Percentiles rank a stretch among this genome's conserved stretches.
These are phyloP conservation scores for Rhodotorula sp. DNA, from an alignment of 1,284 basidiomycete genomes.

Conservation along the genomic window DNA sequence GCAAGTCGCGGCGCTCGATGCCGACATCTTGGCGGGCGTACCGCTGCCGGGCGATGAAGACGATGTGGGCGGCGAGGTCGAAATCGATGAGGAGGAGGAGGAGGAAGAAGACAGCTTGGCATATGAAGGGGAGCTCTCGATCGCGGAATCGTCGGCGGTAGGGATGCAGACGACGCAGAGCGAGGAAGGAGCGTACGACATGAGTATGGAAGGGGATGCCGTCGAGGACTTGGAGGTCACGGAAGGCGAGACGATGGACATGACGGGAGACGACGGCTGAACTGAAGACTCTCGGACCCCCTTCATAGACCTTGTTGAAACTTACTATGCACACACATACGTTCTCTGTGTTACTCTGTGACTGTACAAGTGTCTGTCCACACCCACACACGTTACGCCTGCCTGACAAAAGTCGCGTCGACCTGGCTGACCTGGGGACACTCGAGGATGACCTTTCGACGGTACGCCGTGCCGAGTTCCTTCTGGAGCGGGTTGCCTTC, in stretches of 20 bases:
- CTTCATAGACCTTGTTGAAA: too few species aligned
- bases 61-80: not conserved
- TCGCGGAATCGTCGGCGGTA: not conserved
- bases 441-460: constrained; percentile 84
- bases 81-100: not conserved
- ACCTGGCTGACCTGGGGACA: constrained; percentile 89
- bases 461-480: constrained; percentile 73
- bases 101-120: not conserved
- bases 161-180: constrained; percentile 2
- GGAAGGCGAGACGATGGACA: constrained; percentile 38
- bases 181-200: constrained; percentile 7
- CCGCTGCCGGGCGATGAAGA: not conserved
- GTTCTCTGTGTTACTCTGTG: too few species aligned
- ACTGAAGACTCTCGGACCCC: too few species aligned
- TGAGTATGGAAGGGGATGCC: constrained; percentile 2
- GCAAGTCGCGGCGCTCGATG: constrained; percentile 41
- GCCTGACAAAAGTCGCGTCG: constrained; percentile 61
- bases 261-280: constrained; percentile 17
- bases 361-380: too few species aligned
- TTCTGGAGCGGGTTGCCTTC: constrained; percentile 91
- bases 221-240: constrained; percentile 8
- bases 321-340: too few species aligned
- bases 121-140: constrained; percentile 1
- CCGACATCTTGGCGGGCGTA: constrained; percentile 8
- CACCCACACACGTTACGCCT: not conserved